phyloP scores from a whole-genome alignment of 2,329 filamentous ascomycete genomes.

The Colletotrichum lini region DNA sequence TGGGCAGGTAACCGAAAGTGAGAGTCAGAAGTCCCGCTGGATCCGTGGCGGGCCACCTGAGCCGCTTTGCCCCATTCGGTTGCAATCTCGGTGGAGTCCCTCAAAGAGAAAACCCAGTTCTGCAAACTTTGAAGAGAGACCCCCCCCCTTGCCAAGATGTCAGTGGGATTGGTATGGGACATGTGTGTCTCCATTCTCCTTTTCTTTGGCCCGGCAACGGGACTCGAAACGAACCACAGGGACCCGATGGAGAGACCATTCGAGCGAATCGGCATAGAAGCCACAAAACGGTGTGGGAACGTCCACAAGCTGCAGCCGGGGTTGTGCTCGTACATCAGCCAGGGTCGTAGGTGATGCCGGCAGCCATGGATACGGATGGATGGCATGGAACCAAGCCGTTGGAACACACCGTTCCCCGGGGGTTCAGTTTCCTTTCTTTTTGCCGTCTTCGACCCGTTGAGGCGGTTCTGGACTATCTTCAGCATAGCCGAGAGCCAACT shows the following conservation, averaged over 20 bases:
- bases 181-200: constrained; percentile 3
- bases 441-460: not conserved
- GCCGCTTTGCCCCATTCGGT: constrained; percentile 27
- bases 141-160: constrained; percentile 3
- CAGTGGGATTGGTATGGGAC: too few relatives aligned
- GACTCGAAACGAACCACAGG: constrained; percentile 20
- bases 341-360: constrained; percentile 14
- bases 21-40: constrained; percentile 20
- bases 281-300: constrained; percentile 23
- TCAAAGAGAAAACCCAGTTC: constrained; percentile 4
- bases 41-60: constrained; percentile 37
- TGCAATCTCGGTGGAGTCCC: constrained; percentile 37
- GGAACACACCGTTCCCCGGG: constrained; percentile 8
- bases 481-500: not conserved
- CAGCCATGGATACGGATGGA: not conserved
- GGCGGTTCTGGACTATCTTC: constrained; percentile 2
- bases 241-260: not conserved
- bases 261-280: constrained; percentile 34
- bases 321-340: not conserved
- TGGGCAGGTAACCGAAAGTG: constrained; percentile 35
- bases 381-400: constrained; percentile 14
- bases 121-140: not conserved
- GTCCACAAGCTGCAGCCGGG: constrained; percentile 14
- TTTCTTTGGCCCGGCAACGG: constrained; percentile 37
- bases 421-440: not conserved